phyloP scores from a whole-genome alignment of 129 eudicot species.

The Silybum marianum region DNA sequence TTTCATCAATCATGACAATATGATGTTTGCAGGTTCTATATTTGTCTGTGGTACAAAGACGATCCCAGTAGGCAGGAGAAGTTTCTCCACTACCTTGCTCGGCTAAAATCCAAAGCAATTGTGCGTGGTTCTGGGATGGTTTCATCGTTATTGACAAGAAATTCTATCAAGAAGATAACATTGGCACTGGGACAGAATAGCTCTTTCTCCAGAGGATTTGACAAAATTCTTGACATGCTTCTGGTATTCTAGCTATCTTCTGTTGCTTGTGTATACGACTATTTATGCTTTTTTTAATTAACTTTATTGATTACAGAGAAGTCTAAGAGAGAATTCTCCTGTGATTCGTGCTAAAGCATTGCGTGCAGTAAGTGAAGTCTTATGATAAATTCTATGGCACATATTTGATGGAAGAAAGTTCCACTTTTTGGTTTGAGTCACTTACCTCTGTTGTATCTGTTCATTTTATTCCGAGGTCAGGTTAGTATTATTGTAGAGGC shows the following conservation, averaged over 20 bases:
- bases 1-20: slow-evolving; percentile 13
- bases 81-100: slow-evolving; percentile 58
- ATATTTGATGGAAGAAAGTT: slow-evolving; percentile 4
- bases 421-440: not conserved
- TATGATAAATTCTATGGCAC: slow-evolving; percentile 16
- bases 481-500: slow-evolving; percentile 98
- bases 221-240: slow-evolving; percentile 86
- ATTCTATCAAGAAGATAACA: slow-evolving; percentile 67
- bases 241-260: slow-evolving; percentile 56
- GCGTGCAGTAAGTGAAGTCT: slow-evolving; percentile 76
- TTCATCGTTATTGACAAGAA: slow-evolving; percentile 70
- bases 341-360: slow-evolving; percentile 96
- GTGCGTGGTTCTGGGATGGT: slow-evolving; percentile 62
- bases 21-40: slow-evolving; percentile 80
- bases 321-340: slow-evolving; percentile 92
- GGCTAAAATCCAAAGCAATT: slow-evolving; percentile 75
- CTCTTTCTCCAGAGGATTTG: slow-evolving; percentile 95
- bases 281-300: slow-evolving; percentile 11
- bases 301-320: slow-evolving; percentile 58
- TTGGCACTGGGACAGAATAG: slow-evolving; percentile 78
- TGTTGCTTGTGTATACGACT: slow-evolving; percentile 14
- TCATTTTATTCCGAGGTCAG: slow-evolving; percentile 44
- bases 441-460: slow-evolving; percentile 25
- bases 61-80: slow-evolving; percentile 68
- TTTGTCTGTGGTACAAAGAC: slow-evolving; percentile 95